A percentile compares a stretch with the other conserved stretches of the same genome.
phyloP scores from a whole-genome alignment of 768 basidiomycete species.

The Stropharia rugosoannulata region DNA sequence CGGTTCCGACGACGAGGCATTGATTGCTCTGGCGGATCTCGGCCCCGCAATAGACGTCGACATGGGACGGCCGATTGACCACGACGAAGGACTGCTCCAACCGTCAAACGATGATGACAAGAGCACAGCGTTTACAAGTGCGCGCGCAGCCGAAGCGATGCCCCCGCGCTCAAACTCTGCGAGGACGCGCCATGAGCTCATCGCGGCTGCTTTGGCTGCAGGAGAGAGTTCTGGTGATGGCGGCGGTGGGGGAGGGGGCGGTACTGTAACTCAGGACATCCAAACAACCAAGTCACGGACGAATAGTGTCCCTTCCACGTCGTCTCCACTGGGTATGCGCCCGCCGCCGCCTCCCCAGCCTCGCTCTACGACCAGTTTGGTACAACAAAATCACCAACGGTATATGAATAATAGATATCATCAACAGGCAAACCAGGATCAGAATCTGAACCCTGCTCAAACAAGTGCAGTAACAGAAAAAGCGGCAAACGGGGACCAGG shows the following conservation, averaged over 20 bases:
- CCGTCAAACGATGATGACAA: conserved; percentile 18
- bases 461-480: conserved; percentile 11
- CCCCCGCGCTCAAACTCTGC: neutral
- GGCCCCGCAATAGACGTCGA: conserved; percentile 42
- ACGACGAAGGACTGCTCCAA: conserved; percentile 33
- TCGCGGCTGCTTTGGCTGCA: conserved; percentile 16
- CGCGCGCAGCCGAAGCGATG: neutral
- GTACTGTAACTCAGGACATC: neutral
- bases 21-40: conserved; percentile 56
- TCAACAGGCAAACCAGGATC: conserved; percentile 12
- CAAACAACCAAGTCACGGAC: neutral
- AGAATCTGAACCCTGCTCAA: conserved; percentile 16
- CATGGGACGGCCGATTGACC: conserved; percentile 40
- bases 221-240: neutral
- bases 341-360: conserved; percentile 9
- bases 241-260: neutral
- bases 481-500: conserved; percentile 4
- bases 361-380: conserved; percentile 11
- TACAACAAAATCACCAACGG: conserved; percentile 19
- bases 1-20: conserved; percentile 66
- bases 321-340: conserved; percentile 6
- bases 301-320: neutral
- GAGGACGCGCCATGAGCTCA: conserved; percentile 16
- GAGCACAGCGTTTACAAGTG: neutral
- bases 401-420: conserved; percentile 10